Percentiles rank a stretch among this genome's conserved stretches.
Evolutionary conservation across 2,329 filamentous ascomycete genomes (phyloP).

Genomic region (Botrytis deweyae): DNA sequence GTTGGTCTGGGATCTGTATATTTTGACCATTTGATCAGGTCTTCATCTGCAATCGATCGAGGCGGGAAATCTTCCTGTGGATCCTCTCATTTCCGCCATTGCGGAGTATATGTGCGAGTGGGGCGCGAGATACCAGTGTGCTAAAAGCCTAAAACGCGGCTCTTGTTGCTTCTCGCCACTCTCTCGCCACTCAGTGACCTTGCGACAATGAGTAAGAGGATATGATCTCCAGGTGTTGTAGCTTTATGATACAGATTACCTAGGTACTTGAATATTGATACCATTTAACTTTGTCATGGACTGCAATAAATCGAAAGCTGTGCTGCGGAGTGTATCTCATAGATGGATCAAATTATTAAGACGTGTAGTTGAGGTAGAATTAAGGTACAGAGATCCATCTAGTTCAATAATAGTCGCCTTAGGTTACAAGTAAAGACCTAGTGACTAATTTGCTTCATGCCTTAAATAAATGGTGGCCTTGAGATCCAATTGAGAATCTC

Average conservation of each 20-base stretch:
- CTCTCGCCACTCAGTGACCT: neutral
- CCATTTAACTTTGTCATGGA: neutral
- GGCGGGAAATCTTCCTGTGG: neutral
- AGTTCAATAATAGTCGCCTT: neutral
- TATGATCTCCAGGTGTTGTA: no score
- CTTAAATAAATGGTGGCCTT: neutral
- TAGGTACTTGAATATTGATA: neutral
- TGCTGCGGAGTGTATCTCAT: neutral
- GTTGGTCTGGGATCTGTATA: neutral
- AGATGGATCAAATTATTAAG: neutral
- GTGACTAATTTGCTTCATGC: neutral
- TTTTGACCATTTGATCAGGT: neutral
- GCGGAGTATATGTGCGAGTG: neutral
- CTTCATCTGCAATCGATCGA: neutral
- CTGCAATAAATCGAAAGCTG: neutral
- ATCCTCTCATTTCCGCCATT: neutral
- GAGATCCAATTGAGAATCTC: neutral
- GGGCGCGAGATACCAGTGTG: neutral
- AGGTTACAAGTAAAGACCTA: neutral
- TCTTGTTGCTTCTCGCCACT: neutral
- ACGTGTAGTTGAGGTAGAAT: neutral
- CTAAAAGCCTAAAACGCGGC: neutral
- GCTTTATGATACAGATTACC: neutral
- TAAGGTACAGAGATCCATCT: neutral
- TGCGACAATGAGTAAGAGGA: neutral